A percentile compares a stretch with the other conserved stretches of the same genome.
phyloP scores from a whole-genome alignment of 2,329 filamentous ascomycete genomes.

The Rhinocladiella similis region DNA sequence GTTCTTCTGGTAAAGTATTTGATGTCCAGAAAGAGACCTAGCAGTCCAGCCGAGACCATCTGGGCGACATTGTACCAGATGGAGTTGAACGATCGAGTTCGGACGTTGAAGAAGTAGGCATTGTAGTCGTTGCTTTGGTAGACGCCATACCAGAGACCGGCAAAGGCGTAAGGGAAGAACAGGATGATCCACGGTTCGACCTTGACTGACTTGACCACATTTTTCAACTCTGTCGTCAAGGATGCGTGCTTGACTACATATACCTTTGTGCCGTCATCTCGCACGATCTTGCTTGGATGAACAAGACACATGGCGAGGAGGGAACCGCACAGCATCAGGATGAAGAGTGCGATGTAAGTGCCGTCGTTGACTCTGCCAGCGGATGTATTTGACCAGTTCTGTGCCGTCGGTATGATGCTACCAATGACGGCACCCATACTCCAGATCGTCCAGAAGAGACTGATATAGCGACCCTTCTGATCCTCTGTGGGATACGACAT shows the following conservation, averaged over 20 bases:
- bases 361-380: constrained; percentile 50
- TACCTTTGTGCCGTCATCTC: constrained; percentile 63
- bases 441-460: constrained; percentile 85
- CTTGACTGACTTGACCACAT: constrained; percentile 22
- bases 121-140: constrained; percentile 32
- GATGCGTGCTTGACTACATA: constrained; percentile 31
- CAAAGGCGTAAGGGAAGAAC: constrained; percentile 29
- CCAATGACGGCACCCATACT: constrained; percentile 80
- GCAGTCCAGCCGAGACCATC: constrained; percentile 25
- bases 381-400: constrained; percentile 28
- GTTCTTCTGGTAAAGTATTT: neutral
- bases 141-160: constrained; percentile 28
- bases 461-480: constrained; percentile 77
- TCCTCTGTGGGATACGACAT: constrained; percentile 77
- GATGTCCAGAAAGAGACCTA: constrained; percentile 26
- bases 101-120: constrained; percentile 27
- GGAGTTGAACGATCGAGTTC: constrained; percentile 28
- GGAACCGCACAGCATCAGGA: constrained; percentile 68
- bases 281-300: constrained; percentile 65
- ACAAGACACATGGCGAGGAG: constrained; percentile 63
- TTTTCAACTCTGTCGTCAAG: constrained; percentile 26
- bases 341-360: constrained; percentile 72
- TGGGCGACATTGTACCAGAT: constrained; percentile 29
- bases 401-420: constrained; percentile 40
- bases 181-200: constrained; percentile 28